These are phyloP conservation scores for Nectriaceae sp. DNA, from an alignment of 2,329 filamentous ascomycete genomes.

Conservation along the genomic window DNA sequence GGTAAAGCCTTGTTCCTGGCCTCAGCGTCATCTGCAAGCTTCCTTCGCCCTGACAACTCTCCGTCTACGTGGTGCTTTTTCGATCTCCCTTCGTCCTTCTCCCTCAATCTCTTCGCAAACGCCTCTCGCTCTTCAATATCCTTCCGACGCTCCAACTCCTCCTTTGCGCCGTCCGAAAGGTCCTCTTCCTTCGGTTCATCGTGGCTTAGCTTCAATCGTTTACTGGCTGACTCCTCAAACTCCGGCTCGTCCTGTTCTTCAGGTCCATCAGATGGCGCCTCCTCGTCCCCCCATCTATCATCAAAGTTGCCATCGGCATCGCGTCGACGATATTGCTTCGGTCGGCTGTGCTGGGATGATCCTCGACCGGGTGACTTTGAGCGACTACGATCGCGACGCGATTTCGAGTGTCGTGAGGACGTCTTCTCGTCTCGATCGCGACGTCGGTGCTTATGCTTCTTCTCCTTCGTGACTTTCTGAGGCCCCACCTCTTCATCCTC, in stretches of 20 bases:
- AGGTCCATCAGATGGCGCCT: slow-evolving; percentile 47
- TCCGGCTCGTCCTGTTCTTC: slow-evolving; percentile 55
- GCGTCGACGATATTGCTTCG: slow-evolving; percentile 46
- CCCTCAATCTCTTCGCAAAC: slow-evolving; percentile 73
- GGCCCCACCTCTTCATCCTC: slow-evolving; percentile 62
- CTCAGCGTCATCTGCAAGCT: slow-evolving; percentile 54
- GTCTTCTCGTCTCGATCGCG: slow-evolving; percentile 37
- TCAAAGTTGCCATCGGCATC: slow-evolving; percentile 59
- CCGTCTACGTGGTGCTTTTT: slow-evolving; percentile 67
- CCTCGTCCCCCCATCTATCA: slow-evolving; percentile 82
- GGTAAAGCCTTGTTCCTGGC: slow-evolving; percentile 72
- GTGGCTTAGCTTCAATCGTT: slow-evolving; percentile 67
- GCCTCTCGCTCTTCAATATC: slow-evolving; percentile 78
- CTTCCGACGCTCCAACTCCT: slow-evolving; percentile 59
- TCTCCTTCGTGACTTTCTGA: slow-evolving; percentile 53
- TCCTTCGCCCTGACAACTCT: slow-evolving; percentile 57
- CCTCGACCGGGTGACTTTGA: slow-evolving; percentile 34
- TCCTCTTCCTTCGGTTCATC: slow-evolving; percentile 49
- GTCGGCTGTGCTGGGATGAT: slow-evolving; percentile 31
- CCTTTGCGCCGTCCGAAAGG: slow-evolving; percentile 60
- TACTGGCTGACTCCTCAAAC: slow-evolving; percentile 69
- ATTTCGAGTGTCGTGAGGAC: slow-evolving; percentile 26
- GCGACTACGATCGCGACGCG: slow-evolving; percentile 31
- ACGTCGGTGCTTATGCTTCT: slow-evolving; percentile 46
- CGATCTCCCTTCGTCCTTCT: slow-evolving; percentile 69